These are phyloP conservation scores for Quercus tomentella DNA, from an alignment of 331 rosid genomes.

Conservation along the genomic window DNA sequence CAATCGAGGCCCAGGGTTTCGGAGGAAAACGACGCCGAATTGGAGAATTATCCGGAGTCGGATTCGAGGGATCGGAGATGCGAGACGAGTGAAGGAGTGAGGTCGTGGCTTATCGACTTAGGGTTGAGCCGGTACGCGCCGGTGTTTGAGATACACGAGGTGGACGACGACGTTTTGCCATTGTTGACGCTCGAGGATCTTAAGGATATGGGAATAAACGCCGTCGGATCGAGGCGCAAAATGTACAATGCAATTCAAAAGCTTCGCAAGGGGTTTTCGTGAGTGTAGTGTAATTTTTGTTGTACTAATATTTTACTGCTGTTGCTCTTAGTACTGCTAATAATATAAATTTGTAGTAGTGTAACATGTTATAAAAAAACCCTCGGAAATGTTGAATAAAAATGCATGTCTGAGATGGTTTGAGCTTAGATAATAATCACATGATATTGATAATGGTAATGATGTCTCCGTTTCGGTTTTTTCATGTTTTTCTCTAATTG, in stretches of 20 bases:
- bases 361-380: not conserved
- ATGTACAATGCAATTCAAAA: conserved; percentile 64
- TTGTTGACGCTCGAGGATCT: conserved; percentile 76
- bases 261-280: conserved; percentile 51
- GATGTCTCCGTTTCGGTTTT: too few species aligned
- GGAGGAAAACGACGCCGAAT: conserved; percentile 39
- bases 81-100: conserved; percentile 43
- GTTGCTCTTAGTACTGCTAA: too few species aligned
- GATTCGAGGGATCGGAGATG: conserved; percentile 33
- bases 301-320: too few species aligned
- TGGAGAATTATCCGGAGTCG: conserved; percentile 28
- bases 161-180: conserved; percentile 69
- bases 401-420: conserved; percentile 17
- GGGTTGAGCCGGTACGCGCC: conserved; percentile 68
- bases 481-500: not conserved
- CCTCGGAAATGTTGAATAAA: conserved; percentile 1
- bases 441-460: too few species aligned
- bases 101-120: conserved; percentile 56
- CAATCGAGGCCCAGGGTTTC: conserved; percentile 31
- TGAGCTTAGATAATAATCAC: not conserved
- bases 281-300: conserved; percentile 1
- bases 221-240: conserved; percentile 72
- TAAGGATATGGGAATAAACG: conserved; percentile 73
- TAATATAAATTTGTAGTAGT: too few species aligned
- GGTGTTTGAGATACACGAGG: conserved; percentile 72